phyloP scores from a whole-genome alignment of 2,329 filamentous ascomycete genomes.

The Dactylellina sp. region DNA sequence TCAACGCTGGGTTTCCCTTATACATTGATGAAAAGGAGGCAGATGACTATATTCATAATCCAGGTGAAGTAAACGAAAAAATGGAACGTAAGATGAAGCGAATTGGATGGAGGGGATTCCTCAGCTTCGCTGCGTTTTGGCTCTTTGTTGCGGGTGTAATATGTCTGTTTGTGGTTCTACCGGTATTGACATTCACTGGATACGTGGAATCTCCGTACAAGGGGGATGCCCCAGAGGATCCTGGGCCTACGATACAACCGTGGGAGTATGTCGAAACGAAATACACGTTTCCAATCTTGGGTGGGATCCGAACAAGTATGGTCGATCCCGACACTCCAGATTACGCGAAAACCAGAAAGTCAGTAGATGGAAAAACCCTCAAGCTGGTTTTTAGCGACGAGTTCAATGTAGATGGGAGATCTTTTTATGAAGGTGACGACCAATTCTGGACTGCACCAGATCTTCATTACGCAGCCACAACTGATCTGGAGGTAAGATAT shows the following conservation, averaged over 20 bases:
- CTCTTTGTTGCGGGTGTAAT: conserved; percentile 67
- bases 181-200: conserved; percentile 67
- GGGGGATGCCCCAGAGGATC: neutral
- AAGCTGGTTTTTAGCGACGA: conserved; percentile 71
- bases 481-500: conserved; percentile 64
- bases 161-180: conserved; percentile 68
- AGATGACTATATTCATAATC: conserved; percentile 70
- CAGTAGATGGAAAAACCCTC: conserved; percentile 65
- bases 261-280: conserved; percentile 60
- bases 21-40: conserved; percentile 68
- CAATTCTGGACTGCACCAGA: conserved; percentile 69
- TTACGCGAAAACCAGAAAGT: conserved; percentile 65
- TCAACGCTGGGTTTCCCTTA: conserved; percentile 64
- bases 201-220: conserved; percentile 36
- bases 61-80: conserved; percentile 66
- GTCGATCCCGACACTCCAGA: conserved; percentile 69
- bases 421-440: conserved; percentile 71
- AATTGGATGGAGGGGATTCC: conserved; percentile 33
- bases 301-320: conserved; percentile 66
- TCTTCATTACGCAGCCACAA: conserved; percentile 70
- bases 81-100: conserved; percentile 25
- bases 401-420: conserved; percentile 68
- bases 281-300: conserved; percentile 66
- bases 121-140: conserved; percentile 59
- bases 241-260: conserved; percentile 18